These are phyloP conservation scores for Symbiodinium pilosum DNA, from an alignment of 73 alveolate genomes.

Conservation along the genomic window DNA sequence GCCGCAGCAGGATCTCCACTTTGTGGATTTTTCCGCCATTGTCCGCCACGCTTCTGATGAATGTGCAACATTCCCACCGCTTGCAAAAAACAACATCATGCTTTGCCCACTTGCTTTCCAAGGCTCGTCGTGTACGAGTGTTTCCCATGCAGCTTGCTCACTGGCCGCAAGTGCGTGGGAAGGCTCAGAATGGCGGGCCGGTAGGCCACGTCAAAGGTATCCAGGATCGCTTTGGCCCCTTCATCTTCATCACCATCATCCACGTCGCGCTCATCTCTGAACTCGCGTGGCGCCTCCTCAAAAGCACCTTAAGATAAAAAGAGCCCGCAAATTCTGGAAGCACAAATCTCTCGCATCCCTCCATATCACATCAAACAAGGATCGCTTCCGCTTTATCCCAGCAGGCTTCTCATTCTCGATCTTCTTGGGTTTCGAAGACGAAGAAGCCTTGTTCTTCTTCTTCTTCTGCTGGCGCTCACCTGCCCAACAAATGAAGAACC, in stretches of 20 bases:
- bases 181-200: neutral
- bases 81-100: no score
- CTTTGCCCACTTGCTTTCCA: neutral
- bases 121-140: conserved; percentile 46
- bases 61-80: no score
- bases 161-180: neutral
- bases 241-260: no score
- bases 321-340: no score
- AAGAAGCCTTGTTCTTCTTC: no score
- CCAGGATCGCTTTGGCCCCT: neutral
- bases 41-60: neutral
- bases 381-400: neutral
- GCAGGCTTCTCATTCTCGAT: neutral
- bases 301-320: no score
- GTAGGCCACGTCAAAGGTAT: neutral
- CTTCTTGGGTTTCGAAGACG: no score
- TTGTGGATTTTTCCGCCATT: neutral
- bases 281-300: no score
- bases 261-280: no score
- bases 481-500: no score
- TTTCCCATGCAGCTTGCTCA: conserved; percentile 1
- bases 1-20: conserved; percentile 27
- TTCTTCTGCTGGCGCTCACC: no score
- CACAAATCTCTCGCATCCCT: no score
- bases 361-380: neutral